Evolutionary conservation across 2,329 filamentous ascomycete species (phyloP).

Genomic region (Colletotrichum coccodes): DNA sequence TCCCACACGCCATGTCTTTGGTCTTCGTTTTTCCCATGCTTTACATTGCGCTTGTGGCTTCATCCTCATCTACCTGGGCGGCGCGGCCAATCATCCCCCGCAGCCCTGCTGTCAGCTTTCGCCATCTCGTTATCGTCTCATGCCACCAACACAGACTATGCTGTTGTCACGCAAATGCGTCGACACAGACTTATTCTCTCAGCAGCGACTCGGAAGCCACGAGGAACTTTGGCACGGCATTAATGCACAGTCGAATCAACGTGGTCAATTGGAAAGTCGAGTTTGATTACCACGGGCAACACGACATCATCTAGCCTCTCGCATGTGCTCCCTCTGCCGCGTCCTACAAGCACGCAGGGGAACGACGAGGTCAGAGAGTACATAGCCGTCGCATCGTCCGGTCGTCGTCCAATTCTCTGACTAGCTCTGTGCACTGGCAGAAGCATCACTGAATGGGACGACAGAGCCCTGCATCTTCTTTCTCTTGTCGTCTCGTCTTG

Average conservation of each 20-base stretch:
- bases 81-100: constrained; percentile 17
- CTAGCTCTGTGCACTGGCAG: constrained; percentile 26
- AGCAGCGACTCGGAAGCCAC: constrained; percentile 1
- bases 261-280: constrained; percentile 14
- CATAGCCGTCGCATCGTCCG: constrained; percentile 23
- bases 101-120: constrained; percentile 22
- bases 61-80: constrained; percentile 10
- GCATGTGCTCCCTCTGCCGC: constrained; percentile 15
- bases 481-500: neutral
- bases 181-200: neutral
- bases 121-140: constrained; percentile 13
- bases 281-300: constrained; percentile 19
- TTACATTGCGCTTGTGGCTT: constrained; percentile 26
- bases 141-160: constrained; percentile 1
- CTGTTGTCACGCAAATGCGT: neutral
- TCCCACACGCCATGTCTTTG: constrained; percentile 22
- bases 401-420: constrained; percentile 20
- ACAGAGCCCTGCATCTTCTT: constrained; percentile 21
- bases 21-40: constrained; percentile 17
- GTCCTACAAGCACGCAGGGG: constrained; percentile 19
- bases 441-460: constrained; percentile 21
- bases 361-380: constrained; percentile 25
- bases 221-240: constrained; percentile 9
- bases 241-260: constrained; percentile 4
- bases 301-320: constrained; percentile 20